Base-by-base conservation (phyloP, 2,329 filamentous ascomycete genomes). In the Diaporthe batatas region DNA sequence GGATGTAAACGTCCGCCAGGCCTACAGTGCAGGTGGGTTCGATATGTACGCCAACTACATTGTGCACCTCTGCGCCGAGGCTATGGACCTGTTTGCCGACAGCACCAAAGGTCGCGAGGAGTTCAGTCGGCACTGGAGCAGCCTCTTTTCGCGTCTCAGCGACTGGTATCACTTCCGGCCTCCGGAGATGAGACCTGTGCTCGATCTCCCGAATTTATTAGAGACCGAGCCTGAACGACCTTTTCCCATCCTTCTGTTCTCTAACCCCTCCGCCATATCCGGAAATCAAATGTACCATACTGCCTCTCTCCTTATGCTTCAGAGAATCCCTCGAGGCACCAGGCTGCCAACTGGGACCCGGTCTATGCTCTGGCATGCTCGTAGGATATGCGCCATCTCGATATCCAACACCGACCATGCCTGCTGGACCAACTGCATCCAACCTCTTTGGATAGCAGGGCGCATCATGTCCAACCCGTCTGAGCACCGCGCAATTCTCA, bases 41-140 rank as follows among this genome's bases (percentile, higher is more conserved):
- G 89, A 91, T 75, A 89, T 87, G 83, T 85, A 89, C 74, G 89
- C 89, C 42, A 91, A 91, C 75, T 88, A 88, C 75, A 84, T 88
- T 10, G 88, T 91, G 2, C 91, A 88, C 75, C 82, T 91, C 1
- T 86, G 84, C 67, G 85, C 88, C 5, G 84, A 83, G 71, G 84
- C 85, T 2, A 88, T 85, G 72, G 84, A 89, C 75, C 83, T 90
- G 3, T 80, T 88, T 16, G 83, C 85, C 11, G 82, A 85, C 68
- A 84, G 84, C 23, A 88, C 86, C 3, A 84, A 84, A 44, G 80
- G 82, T 29, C 78, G 81, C 18, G 78, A 81, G 1, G 75, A 75
- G 2, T 88, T 86, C 74, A 77, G 80, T n/a, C 73, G 78, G 3
- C 82, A 83, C 0, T 90, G 88, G 87, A 67, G 80, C 12, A 77